Evolutionary conservation across 2,329 filamentous ascomycete species (phyloP).

Genomic region (Pseudogymnoascus sp.): DNA sequence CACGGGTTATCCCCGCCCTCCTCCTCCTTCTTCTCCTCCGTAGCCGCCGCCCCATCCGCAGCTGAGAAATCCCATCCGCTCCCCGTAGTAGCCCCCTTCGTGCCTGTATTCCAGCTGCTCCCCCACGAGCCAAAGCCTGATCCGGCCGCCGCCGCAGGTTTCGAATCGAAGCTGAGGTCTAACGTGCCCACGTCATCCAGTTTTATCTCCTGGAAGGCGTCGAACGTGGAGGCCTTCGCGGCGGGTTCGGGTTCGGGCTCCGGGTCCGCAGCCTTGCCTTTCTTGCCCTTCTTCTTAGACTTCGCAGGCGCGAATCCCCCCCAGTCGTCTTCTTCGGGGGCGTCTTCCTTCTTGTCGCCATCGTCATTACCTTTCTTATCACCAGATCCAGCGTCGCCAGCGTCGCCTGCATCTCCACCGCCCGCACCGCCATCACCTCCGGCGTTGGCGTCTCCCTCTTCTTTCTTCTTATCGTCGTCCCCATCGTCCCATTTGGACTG

Average conservation of each 20-base stretch:
- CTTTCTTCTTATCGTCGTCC: conserved; percentile 36
- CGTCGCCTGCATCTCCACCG: conserved; percentile 29
- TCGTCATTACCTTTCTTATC: conserved; percentile 36
- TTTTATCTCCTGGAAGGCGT: conserved; percentile 63
- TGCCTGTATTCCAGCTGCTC: conserved; percentile 50
- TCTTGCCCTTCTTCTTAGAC: conserved; percentile 53
- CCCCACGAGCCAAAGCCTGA: conserved; percentile 52
- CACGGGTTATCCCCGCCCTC: conserved; percentile 43
- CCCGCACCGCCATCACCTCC: conserved; percentile 23
- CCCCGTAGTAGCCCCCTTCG: conserved; percentile 18
- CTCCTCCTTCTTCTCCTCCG: conserved; percentile 35
- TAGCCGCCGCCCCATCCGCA: conserved; percentile 35
- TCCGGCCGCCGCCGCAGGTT: conserved; percentile 32
- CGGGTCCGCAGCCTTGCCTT: conserved; percentile 29
- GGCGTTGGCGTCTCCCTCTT: conserved; percentile 7
- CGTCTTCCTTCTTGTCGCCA: conserved; percentile 31
- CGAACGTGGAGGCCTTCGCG: conserved; percentile 33
- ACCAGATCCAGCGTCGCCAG: conserved; percentile 26
- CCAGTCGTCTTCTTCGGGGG: conserved; percentile 45
- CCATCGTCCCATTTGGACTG: conserved; percentile 36
- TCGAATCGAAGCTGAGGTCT: conserved; percentile 47
- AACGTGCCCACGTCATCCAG: conserved; percentile 53
- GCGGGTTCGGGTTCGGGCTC: conserved; percentile 29
- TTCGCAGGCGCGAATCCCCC: conserved; percentile 38
- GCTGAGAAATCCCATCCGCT: conserved; percentile 39